Evolutionary conservation across 73 alveolate species (phyloP), one percentile per base, ranked within the genome.

Genomic region (Tetrahymena borealis): DNA sequence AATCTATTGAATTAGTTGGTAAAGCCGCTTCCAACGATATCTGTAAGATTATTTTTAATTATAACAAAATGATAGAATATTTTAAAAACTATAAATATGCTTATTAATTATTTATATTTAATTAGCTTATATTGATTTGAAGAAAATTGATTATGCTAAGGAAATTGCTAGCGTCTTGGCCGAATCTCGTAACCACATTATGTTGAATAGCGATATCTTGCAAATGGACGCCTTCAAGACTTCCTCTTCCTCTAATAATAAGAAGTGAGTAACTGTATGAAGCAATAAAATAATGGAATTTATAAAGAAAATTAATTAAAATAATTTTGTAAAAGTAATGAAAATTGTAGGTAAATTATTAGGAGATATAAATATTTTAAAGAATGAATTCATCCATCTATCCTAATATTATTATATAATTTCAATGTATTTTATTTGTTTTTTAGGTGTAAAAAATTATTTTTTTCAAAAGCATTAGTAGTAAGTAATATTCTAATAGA

Each of bases 111-210:
- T 32, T 85, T 60, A 37, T 11, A 16, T 5, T n/a, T 33, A 39
- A 38, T 79, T 98, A 35, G 99, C 99, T n/a, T 98, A 94, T 92
- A 94, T 98, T 90, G 98, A 98, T 92, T 95, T 97, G 41, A 96
- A 97, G 94, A 96, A 97, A 95, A 96, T 98, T 91, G 99, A 97
- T 90, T 97, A 98, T 35, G 97, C 99, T 32, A 95, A 97, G 79
- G 98, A 97, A 38, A 97, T 98, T 32, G 98, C 99, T 37, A 93
- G 94, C 79, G 91, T 94, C 18, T 77, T 98, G 41, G 96, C 97
- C 18, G 93, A 95, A 90, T 95, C 98, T 78, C 95, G 99, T 93
- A 97, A 97, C 94, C 94, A 95, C 38, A 94, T 96, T 32, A 96
- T 94, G 96, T 94, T 97, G 31, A 97, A 95, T 77, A 90, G 98